Conservation (phyloP, 495 filamentous ascomycete species). For the Usnea hakonensis region DNA sequence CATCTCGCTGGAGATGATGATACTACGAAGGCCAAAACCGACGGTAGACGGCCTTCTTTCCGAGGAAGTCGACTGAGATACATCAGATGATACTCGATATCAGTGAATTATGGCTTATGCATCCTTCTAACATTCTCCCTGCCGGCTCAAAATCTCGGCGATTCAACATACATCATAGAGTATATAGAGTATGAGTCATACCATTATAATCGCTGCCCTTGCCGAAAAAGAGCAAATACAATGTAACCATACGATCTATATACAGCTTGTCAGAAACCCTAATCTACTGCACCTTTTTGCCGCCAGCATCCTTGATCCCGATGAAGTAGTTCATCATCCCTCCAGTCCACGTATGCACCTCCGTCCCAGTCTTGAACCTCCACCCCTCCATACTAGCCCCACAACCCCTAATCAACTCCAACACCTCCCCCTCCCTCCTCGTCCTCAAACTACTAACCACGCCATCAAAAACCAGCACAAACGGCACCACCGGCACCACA, state of each 20-base stretch:
- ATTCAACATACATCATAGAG: not conserved
- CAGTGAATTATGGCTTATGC: not conserved
- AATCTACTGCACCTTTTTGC: conserved; percentile 6
- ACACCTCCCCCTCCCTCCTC: conserved; percentile 55
- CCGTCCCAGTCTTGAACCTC: conserved; percentile 46
- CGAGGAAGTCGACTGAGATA: conserved; percentile 16
- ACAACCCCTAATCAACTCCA: conserved; percentile 45
- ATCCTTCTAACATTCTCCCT: not conserved
- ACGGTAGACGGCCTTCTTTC: conserved; percentile 10
- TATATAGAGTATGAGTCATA: not conserved
- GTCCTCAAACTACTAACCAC: conserved; percentile 56
- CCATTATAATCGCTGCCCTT: not conserved
- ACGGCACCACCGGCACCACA: conserved; percentile 54
- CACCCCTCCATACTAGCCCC: conserved; percentile 42
- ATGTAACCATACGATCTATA: not conserved
- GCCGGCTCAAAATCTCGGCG: not conserved
- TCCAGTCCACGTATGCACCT: conserved; percentile 27
- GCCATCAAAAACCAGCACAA: conserved; percentile 60
- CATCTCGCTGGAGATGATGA: conserved; percentile 55
- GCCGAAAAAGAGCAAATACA: not conserved
- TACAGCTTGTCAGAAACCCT: not conserved
- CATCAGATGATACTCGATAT: not conserved
- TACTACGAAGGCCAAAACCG: conserved; percentile 39
- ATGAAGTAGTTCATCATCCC: conserved; percentile 24
- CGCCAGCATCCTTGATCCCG: conserved; percentile 18